A percentile compares a stretch with the other conserved stretches of the same genome.
Evolutionary conservation across 768 basidiomycete genomes (phyloP).

Genomic region (Mrakia blollopis): DNA sequence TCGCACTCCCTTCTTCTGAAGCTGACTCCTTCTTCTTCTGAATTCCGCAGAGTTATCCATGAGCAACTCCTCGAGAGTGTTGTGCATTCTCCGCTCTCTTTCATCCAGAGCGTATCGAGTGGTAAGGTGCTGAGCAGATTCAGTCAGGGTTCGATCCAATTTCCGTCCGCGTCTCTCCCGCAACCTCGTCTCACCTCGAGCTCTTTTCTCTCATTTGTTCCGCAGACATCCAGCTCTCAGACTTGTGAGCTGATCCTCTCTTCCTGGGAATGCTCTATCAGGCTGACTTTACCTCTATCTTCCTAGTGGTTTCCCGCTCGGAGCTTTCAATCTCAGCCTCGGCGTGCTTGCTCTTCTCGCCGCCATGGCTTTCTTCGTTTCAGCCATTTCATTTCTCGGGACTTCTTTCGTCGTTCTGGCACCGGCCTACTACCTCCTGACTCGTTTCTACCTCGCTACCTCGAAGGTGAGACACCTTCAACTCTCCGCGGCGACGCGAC

Average conservation of each 20-base stretch:
- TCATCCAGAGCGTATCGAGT: not conserved
- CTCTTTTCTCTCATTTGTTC: too few species aligned
- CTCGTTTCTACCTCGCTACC: not conserved
- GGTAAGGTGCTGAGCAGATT: not conserved
- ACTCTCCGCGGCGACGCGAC: not conserved
- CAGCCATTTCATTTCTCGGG: not conserved
- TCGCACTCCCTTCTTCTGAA: not conserved
- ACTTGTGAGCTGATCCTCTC: not conserved
- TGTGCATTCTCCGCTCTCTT: not conserved
- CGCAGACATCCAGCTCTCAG: not conserved
- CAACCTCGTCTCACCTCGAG: too few species aligned
- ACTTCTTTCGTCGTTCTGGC: not conserved
- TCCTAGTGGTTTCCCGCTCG: not conserved
- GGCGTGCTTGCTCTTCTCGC: not conserved
- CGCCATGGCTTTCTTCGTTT: not conserved
- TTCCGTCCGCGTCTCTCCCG: not conserved
- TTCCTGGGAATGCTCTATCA: not conserved
- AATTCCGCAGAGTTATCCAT: not conserved
- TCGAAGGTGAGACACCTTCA: not conserved
- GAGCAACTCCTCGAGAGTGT: not conserved
- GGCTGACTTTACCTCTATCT: not conserved
- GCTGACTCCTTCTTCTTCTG: not conserved
- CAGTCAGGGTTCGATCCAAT: not conserved
- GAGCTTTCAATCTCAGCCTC: not conserved
- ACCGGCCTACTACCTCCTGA: not conserved